A percentile compares a stretch with the other conserved stretches of the same genome.
Evolutionary conservation across 208 protist genomes (phyloP).

Genomic region (Leishmania turanica): DNA sequence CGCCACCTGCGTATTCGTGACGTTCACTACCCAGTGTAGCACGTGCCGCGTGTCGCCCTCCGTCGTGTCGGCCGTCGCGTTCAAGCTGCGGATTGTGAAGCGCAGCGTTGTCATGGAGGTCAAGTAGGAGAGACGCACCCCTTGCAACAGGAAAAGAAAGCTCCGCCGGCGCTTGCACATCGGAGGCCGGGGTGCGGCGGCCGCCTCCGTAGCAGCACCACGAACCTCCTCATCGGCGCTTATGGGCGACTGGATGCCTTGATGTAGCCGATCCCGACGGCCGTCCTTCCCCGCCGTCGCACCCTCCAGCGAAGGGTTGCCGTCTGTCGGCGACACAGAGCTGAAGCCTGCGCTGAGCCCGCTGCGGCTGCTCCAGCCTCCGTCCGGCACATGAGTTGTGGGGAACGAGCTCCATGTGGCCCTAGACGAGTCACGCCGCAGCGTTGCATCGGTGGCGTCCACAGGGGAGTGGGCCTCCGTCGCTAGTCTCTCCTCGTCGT

Average conservation of each 20-base stretch:
- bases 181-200: neutral
- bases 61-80: conserved; percentile 53
- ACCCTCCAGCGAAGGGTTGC: neutral
- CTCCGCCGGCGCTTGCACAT: conserved; percentile 23
- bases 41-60: conserved; percentile 32
- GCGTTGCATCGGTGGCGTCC: neutral
- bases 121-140: conserved; percentile 74
- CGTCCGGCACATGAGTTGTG: neutral
- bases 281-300: neutral
- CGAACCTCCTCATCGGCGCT: neutral
- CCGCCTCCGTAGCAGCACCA: neutral
- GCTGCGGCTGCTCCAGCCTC: conserved; percentile 6
- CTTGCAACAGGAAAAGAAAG: conserved; percentile 74
- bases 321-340: neutral
- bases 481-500: neutral
- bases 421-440: conserved; percentile 6
- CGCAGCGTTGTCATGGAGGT: conserved; percentile 84
- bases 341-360: neutral
- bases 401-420: neutral
- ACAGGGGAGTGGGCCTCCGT: neutral
- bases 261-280: too few relatives aligned
- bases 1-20: conserved; percentile 65
- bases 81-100: conserved; percentile 60
- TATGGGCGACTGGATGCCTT: neutral
- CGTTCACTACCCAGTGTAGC: conserved; percentile 65